Conservation (phyloP, 2,329 filamentous ascomycete species). For the Pseudomassariella vexata region DNA sequence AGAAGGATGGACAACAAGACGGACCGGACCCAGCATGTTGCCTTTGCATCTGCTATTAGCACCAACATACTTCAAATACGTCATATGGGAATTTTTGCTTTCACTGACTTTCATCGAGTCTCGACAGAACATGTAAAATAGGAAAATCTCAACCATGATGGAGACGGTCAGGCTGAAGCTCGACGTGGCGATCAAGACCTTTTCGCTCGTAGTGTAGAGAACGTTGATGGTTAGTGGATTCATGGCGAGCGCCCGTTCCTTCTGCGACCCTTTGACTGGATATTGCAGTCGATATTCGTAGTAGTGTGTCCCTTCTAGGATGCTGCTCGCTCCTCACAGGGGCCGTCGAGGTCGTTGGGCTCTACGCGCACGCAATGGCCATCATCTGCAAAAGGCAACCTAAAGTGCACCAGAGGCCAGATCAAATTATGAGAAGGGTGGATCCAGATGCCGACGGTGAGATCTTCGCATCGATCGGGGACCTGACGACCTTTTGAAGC, state of each 20-base stretch:
- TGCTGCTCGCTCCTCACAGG: background rate
- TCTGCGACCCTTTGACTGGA: too few species aligned
- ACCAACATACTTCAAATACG: too few species aligned
- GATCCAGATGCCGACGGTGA: too few species aligned
- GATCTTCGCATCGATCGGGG: too few species aligned
- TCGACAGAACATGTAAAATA: conserved; percentile 1
- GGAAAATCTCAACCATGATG: background rate
- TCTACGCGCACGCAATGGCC: too few species aligned
- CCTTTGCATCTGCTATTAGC: too few species aligned
- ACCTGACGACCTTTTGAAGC: too few species aligned
- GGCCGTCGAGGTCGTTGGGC: background rate
- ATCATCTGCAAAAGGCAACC: too few species aligned
- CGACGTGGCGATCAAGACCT: background rate
- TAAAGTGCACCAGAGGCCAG: too few species aligned
- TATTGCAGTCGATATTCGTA: background rate
- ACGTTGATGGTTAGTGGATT: too few species aligned
- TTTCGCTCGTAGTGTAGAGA: background rate
- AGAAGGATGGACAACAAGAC: background rate
- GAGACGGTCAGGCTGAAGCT: background rate
- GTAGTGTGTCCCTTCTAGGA: background rate
- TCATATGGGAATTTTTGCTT: background rate
- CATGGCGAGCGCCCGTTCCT: too few species aligned
- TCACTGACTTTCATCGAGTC: background rate
- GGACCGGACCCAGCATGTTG: conserved; percentile 3
- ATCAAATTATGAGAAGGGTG: too few species aligned